Evolutionary conservation across 1,284 basidiomycete genomes (phyloP).

Genomic region (Cerioporus squamosus): DNA sequence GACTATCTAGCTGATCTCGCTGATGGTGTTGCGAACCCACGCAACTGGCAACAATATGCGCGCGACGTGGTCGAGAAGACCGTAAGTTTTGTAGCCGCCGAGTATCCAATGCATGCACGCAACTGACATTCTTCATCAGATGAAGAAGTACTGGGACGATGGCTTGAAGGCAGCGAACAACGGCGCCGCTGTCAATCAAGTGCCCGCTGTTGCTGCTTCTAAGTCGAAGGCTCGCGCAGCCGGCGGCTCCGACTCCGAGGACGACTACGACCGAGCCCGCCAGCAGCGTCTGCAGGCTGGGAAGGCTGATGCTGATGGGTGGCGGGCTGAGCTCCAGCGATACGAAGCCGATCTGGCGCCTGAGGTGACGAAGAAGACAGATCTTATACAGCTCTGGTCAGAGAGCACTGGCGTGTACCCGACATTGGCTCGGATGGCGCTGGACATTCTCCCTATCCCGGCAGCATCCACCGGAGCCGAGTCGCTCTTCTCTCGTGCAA

Average conservation of each 20-base stretch:
- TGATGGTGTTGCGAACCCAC: neutral
- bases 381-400: conserved; percentile 5
- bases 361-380: conserved; percentile 1
- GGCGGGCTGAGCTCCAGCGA: conserved; percentile 2
- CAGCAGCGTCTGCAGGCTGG: neutral
- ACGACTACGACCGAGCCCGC: neutral
- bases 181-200: no score
- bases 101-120: neutral
- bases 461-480: conserved; percentile 1
- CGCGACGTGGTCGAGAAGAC: neutral
- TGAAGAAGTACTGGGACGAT: neutral
- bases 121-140: no score
- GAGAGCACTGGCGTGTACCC: conserved; percentile 3
- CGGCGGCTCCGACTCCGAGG: neutral
- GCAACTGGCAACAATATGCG: neutral
- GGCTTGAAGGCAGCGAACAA: neutral
- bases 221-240: neutral
- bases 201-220: no score
- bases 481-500: conserved; percentile 6
- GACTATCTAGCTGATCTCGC: neutral
- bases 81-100: neutral
- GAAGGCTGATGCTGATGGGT: neutral
- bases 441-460: conserved; percentile 8
- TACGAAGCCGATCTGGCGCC: neutral
- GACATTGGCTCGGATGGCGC: conserved; percentile 8